Base-by-base conservation (phyloP, 2,329 filamentous ascomycete species). In the Onygenales sp. region DNA sequence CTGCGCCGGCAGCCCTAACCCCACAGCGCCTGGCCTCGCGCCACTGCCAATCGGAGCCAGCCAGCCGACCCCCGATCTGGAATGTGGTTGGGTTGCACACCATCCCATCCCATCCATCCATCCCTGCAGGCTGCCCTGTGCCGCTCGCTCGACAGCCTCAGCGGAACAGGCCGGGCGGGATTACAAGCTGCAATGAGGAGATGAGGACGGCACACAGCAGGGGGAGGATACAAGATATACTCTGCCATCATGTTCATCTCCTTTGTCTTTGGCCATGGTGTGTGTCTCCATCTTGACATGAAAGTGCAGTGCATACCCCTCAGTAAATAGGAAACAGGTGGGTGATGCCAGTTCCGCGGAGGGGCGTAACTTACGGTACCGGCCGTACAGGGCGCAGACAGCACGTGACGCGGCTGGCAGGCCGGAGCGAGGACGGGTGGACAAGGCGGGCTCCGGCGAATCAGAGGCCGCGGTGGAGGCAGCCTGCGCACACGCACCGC, bases 401-500 rank as follows among this genome's bases (percentile, higher is more conserved):
- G 21, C 21, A 27, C 21, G 21, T 27, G 21, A 27, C 21, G 21
- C 21, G 21, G 21, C 21, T 27, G 3, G 21, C 21, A 27, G 21
- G 32, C 37, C 33, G 47, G 52, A 51, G 27, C 27, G n/a, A 32
- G 52, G 39, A n/a, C 17, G 34, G 42, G 42, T 51, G 21, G 21
- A 27, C 21, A 1, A 27, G 21, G 21, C 21, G 3, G 21, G 21
- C 21, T 52, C 53, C 53, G 53, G 53, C 53, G 53, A 55, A 55
- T 56, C 54, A 53, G 21, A 17, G 32, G 27, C 40, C 46, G 40
- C 32, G 43, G 36, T 27, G 39, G 21, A 37, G 11, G 17, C 39
- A 34, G 44, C 17, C 42, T 51, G 47, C 39, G 31, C 42, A 17
- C 42, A 34, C 40, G 46, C 51, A 45, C 39, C 49, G 42, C 52